Percentiles rank a stretch among this genome's conserved stretches.
These are phyloP conservation scores for Candida ponderosae DNA, from an alignment of 805 yeast species.

Conservation along the genomic window DNA sequence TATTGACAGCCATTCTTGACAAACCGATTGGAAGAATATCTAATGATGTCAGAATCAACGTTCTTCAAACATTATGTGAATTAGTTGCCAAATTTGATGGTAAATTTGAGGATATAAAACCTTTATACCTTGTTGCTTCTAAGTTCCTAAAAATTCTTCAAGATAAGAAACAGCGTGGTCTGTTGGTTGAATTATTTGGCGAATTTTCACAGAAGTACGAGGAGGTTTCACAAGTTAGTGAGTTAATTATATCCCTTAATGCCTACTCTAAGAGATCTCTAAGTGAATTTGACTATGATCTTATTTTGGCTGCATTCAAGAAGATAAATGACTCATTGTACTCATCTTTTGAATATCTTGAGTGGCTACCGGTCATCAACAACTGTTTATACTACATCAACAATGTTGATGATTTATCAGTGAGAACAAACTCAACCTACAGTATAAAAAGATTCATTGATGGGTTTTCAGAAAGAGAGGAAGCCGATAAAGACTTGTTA, in stretches of 20 bases:
- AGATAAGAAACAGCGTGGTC: slow-evolving; percentile 55
- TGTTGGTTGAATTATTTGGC: slow-evolving; percentile 50
- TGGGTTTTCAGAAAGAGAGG: slow-evolving; percentile 17
- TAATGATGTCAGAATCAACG: slow-evolving; percentile 42
- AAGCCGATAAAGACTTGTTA: slow-evolving; percentile 22
- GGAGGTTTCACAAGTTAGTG: slow-evolving; percentile 37
- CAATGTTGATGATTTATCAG: slow-evolving; percentile 71
- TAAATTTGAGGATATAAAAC: slow-evolving; percentile 39
- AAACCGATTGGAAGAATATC: slow-evolving; percentile 47
- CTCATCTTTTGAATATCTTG: slow-evolving; percentile 33
- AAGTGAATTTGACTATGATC: slow-evolving; percentile 73
- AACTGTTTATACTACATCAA: slow-evolving; percentile 62
- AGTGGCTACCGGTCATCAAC: slow-evolving; percentile 78
- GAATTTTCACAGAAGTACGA: slow-evolving; percentile 48
- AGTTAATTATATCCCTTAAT: slow-evolving; percentile 58
- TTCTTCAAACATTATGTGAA: slow-evolving; percentile 48
- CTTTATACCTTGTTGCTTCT: slow-evolving; percentile 43
- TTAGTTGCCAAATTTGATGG: slow-evolving; percentile 49
- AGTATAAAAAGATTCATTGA: slow-evolving; percentile 61
- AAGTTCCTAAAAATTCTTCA: slow-evolving; percentile 49
- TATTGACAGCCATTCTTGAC: slow-evolving; percentile 54
- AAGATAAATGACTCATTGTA: slow-evolving; percentile 51
- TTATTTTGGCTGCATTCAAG: slow-evolving; percentile 61
- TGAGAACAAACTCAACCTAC: slow-evolving; percentile 70
- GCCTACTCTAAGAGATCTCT: slow-evolving; percentile 55